Conservation (phyloP, 2,329 filamentous ascomycete species). For the Hysterium pulicare region DNA sequence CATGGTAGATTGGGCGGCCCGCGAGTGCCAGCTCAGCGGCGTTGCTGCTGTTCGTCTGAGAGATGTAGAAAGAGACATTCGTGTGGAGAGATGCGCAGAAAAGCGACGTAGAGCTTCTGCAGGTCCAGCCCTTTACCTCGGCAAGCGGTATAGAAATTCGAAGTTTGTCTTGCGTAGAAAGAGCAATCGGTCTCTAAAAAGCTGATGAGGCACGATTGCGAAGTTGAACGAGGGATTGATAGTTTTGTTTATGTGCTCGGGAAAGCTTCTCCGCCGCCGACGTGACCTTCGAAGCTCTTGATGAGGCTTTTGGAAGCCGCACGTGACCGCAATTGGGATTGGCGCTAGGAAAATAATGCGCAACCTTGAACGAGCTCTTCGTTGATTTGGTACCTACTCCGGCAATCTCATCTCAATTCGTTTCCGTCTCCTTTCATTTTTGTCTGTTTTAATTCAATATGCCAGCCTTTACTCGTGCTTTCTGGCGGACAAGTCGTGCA, state of each 20-base stretch:
- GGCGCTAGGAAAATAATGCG: conserved; percentile 34
- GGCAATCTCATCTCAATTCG: conserved; percentile 20
- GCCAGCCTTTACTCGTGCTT: conserved; percentile 77
- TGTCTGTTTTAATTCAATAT: conserved; percentile 53
- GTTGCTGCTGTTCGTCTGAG: conserved; percentile 38
- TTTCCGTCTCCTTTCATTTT: conserved; percentile 17
- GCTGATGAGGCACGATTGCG: background rate
- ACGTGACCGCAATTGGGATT: conserved; percentile 16
- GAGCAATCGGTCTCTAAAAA: too few relatives aligned
- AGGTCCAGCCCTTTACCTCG: too few relatives aligned
- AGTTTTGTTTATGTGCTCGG: too few relatives aligned
- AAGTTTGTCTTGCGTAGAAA: too few relatives aligned
- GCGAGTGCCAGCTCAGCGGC: conserved; percentile 38
- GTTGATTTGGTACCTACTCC: too few relatives aligned
- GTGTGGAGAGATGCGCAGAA: conserved; percentile 11
- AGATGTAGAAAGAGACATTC: conserved; percentile 47
- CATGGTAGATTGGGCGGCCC: conserved; percentile 53
- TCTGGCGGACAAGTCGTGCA: conserved; percentile 76
- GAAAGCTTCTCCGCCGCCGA: too few relatives aligned
- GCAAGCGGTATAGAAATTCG: background rate
- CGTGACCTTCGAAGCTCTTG: background rate
- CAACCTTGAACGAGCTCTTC: too few relatives aligned
- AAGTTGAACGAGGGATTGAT: background rate
- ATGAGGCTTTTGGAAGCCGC: background rate
- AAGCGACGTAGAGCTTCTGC: conserved; percentile 28